Percentiles rank a stretch among this genome's conserved stretches.
These are phyloP conservation scores for Citrus reticulata DNA, from an alignment of 345 rosid genomes.

Conservation along the genomic window DNA sequence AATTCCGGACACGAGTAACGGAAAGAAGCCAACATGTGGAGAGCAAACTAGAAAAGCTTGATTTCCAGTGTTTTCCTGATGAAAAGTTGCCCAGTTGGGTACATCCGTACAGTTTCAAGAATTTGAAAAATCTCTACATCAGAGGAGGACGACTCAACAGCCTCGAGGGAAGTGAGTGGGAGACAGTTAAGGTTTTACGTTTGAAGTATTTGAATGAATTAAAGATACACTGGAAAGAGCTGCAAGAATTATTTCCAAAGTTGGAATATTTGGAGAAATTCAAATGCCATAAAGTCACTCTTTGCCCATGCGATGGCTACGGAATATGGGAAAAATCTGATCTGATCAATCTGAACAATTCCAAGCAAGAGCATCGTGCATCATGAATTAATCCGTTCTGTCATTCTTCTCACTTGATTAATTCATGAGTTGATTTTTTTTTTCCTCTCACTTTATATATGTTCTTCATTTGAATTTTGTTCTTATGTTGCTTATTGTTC, in stretches of 20 bases:
- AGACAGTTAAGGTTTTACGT: constrained; percentile 17
- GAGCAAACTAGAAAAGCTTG: constrained; percentile 21
- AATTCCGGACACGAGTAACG: neutral
- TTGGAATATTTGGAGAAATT: constrained; percentile 37
- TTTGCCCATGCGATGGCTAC: constrained; percentile 33
- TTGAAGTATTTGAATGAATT: constrained; percentile 29
- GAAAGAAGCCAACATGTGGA: neutral
- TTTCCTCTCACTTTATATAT: neutral
- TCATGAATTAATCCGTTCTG: neutral
- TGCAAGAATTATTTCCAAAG: constrained; percentile 16
- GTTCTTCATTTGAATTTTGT: neutral
- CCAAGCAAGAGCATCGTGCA: neutral
- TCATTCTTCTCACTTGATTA: neutral
- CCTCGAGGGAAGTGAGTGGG: constrained; percentile 13
- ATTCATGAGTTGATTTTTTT: neutral
- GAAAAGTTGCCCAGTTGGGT: constrained; percentile 18
- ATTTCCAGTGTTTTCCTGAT: constrained; percentile 19
- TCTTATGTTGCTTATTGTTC: neutral
- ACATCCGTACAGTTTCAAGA: constrained; percentile 1
- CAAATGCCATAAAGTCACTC: constrained; percentile 27
- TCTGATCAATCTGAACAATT: neutral
- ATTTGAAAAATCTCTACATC: constrained; percentile 21
- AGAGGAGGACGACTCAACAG: constrained; percentile 27
- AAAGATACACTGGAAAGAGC: constrained; percentile 20
- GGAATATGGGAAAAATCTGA: constrained; percentile 30